Conservation (phyloP, 495 filamentous ascomycete species). For the Aspergillus biplanus region DNA sequence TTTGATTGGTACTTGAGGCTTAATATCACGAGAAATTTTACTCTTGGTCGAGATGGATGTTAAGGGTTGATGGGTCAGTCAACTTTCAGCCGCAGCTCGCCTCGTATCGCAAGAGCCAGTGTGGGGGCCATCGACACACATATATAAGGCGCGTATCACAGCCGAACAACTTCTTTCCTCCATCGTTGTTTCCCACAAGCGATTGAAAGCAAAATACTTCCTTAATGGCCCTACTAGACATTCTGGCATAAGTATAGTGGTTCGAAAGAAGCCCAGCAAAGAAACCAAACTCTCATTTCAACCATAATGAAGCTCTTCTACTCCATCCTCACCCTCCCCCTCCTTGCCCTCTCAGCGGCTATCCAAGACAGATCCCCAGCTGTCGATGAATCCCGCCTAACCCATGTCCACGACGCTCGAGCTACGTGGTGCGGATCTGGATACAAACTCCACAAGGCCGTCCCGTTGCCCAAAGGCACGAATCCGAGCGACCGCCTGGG, state of each 20-base stretch:
- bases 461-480: conserved; percentile 6
- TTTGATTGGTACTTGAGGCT: not conserved
- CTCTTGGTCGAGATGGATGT: too few relatives aligned
- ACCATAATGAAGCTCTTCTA: not conserved
- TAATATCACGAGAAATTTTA: not conserved
- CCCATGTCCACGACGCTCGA: conserved; percentile 2
- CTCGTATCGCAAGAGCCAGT: not conserved
- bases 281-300: not conserved
- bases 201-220: not conserved
- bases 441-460: conserved; percentile 2
- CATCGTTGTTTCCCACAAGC: not conserved
- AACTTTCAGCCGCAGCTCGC: not conserved
- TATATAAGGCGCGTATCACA: not conserved
- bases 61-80: too few relatives aligned
- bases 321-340: not conserved
- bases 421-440: conserved; percentile 8
- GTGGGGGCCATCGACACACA: not conserved
- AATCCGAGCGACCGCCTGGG: conserved; percentile 1
- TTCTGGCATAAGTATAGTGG: not conserved
- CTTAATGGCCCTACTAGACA: not conserved
- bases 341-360: not conserved
- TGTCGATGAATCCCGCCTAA: not conserved
- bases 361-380: not conserved
- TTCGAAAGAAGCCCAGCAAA: not conserved
- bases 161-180: not conserved